These are phyloP conservation scores for Drechslerella coelobrocha DNA, from an alignment of 2,329 filamentous ascomycete genomes.

Conservation along the genomic window DNA sequence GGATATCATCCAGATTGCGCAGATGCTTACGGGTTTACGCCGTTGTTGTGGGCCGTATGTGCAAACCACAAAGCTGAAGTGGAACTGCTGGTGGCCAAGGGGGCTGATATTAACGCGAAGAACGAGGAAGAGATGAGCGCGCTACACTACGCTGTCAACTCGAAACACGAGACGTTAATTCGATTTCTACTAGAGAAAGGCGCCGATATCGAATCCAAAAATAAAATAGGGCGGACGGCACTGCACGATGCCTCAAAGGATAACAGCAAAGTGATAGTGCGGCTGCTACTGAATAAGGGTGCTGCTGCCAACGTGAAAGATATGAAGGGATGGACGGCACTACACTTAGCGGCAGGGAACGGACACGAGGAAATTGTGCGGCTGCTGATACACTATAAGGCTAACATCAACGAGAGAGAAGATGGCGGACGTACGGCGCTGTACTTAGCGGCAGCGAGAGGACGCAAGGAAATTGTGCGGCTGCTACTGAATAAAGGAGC, in stretches of 20 bases:
- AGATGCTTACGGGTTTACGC: not conserved
- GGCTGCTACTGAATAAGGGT: not conserved
- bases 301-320: not conserved
- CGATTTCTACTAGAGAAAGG: conserved; percentile 4
- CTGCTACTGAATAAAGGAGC: conserved; percentile 3
- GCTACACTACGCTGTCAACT: not conserved
- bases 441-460: not conserved
- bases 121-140: not conserved
- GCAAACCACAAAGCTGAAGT: not conserved
- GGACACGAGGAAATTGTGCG: no score
- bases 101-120: not conserved
- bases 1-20: not conserved
- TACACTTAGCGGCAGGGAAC: not conserved
- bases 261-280: not conserved
- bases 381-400: not conserved
- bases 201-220: not conserved
- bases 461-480: not conserved
- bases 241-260: not conserved
- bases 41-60: not conserved
- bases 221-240: not conserved
- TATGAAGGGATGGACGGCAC: not conserved
- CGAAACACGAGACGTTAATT: not conserved
- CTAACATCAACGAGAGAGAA: not conserved
- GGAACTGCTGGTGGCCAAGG: not conserved
- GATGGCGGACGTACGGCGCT: not conserved